Evolutionary conservation across 257 asterid genomes (phyloP), one percentile per base, ranked within the genome.

Genomic region (Rubia yunnanensis): DNA sequence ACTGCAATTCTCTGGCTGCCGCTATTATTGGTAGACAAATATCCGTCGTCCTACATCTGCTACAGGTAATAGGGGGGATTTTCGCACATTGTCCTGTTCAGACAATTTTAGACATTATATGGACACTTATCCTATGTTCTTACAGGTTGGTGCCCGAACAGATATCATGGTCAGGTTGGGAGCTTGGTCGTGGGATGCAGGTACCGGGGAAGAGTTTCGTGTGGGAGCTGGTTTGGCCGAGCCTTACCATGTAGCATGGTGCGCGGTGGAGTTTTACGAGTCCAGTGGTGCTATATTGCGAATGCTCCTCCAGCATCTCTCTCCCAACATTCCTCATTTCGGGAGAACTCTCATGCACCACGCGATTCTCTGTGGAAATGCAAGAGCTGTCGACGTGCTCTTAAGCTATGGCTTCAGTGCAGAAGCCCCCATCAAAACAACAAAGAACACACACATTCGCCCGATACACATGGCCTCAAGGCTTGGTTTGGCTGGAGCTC

Each of bases 161-260:
- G 94, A 88, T 26, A 60, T 72, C 39, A 78, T 76, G 72, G 94
- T 76, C 56, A 79, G 89, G 48, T 70, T 88, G 32, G 94, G 96
- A 18, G 96, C 96, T 69, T 88, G 96, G 96, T 77, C 88, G 44
- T 88, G 96, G 94, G 94, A 84, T 23, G 53, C 63, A 30, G 70
- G 77, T 20, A 86, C 88, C 1, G 94, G 94, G 52, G 96, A 88
- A 71, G 94, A 88, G 71, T 78, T 81, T 48, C 86, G 91, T 24
- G 94, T 88, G 3, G 96, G 96, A 23, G 96, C 94, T 5, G 84
- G 96, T 20, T 69, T 88, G 73, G 94, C 94, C 18, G 96, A 88
- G 69, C 94, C 96, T 20, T 88, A 86, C 66, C 71, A 55, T 50
- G 72, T 81, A 68, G 73, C 84, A n/a, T 84, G 96, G 96, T 88